Evolutionary conservation across 208 protist species (phyloP).

Genomic region (Trypanosoma boissoni): DNA sequence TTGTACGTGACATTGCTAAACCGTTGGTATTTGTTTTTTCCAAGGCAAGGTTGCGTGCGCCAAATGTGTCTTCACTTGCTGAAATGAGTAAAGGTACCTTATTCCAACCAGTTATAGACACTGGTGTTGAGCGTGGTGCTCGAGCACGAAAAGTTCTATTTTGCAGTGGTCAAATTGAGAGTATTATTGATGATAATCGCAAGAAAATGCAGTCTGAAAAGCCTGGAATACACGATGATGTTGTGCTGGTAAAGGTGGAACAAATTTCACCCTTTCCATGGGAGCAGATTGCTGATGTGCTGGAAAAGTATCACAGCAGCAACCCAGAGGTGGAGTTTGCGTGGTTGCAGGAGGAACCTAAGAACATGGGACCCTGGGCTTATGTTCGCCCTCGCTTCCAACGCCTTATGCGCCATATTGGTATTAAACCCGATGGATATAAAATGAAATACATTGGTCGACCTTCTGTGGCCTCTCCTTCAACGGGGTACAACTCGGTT

Average conservation of each 20-base stretch:
- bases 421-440: constrained; percentile 28
- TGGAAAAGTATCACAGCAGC: constrained; percentile 83
- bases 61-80: constrained; percentile 79
- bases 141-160: constrained; percentile 93
- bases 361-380: constrained; percentile 96
- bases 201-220: constrained; percentile 46
- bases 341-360: constrained; percentile 98
- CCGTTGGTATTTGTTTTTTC: constrained; percentile 96
- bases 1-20: constrained; percentile 96
- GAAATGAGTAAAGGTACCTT: constrained; percentile 64
- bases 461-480: constrained; percentile 73
- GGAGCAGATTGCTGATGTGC: constrained; percentile 89
- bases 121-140: constrained; percentile 29
- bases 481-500: constrained; percentile 86
- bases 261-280: constrained; percentile 98
- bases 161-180: constrained; percentile 98
- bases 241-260: constrained; percentile 93
- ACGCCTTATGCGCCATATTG: constrained; percentile 63
- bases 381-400: constrained; percentile 83
- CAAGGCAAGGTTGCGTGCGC: constrained; percentile 89
- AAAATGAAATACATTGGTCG: constrained; percentile 74
- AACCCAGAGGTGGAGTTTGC: constrained; percentile 87
- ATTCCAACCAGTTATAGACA: constrained; percentile 85
- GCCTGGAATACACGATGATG: constrained; percentile 60
- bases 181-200: constrained; percentile 89